phyloP scores from a whole-genome alignment of 108 stramenopile genomes.

The Nitzschia palea region DNA sequence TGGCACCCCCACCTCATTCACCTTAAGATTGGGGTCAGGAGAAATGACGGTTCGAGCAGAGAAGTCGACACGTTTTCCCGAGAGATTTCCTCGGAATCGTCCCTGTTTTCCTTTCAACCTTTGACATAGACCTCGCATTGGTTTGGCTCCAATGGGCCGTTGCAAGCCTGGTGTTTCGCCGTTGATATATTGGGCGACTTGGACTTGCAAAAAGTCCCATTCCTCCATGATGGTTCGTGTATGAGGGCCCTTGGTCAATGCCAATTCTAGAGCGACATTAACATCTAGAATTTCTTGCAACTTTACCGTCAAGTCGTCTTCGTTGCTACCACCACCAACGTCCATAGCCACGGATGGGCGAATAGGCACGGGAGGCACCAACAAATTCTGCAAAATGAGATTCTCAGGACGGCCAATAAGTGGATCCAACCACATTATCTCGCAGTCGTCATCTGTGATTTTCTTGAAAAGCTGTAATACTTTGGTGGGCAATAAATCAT shows the following conservation, averaged over 20 bases:
- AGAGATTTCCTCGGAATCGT: slow-evolving; percentile 96
- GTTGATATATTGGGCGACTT: slow-evolving; percentile 96
- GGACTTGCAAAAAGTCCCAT: slow-evolving; percentile 96
- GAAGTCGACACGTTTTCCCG: slow-evolving; percentile 98
- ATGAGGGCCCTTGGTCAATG: slow-evolving; percentile 84
- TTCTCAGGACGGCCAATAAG: slow-evolving; percentile 91
- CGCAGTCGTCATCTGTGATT: slow-evolving; percentile 95
- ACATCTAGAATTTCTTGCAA: slow-evolving; percentile 96
- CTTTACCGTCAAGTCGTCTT: slow-evolving; percentile 99
- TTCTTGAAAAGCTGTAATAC: slow-evolving; percentile 85
- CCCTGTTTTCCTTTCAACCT: slow-evolving; percentile 96
- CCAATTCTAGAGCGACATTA: slow-evolving; percentile 89
- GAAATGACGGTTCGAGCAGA: slow-evolving; percentile 98
- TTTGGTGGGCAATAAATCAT: slow-evolving; percentile 77
- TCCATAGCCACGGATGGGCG: slow-evolving; percentile 99
- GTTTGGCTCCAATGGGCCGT: slow-evolving; percentile 85
- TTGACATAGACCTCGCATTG: slow-evolving; percentile 96
- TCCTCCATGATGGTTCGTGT: slow-evolving; percentile 94
- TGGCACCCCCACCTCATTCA: slow-evolving; percentile 98
- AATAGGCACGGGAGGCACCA: slow-evolving; percentile 99
- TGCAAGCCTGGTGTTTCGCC: slow-evolving; percentile 95
- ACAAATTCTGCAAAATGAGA: slow-evolving; percentile 86
- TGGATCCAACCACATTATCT: slow-evolving; percentile 91
- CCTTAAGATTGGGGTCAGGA: slow-evolving; percentile 94
- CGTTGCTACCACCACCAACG: slow-evolving; percentile 93